Percentiles rank a stretch among this genome's conserved stretches.
phyloP scores from a whole-genome alignment of 2,329 filamentous ascomycete genomes.

The Ophiognomonia clavigignenti-juglandacearum region DNA sequence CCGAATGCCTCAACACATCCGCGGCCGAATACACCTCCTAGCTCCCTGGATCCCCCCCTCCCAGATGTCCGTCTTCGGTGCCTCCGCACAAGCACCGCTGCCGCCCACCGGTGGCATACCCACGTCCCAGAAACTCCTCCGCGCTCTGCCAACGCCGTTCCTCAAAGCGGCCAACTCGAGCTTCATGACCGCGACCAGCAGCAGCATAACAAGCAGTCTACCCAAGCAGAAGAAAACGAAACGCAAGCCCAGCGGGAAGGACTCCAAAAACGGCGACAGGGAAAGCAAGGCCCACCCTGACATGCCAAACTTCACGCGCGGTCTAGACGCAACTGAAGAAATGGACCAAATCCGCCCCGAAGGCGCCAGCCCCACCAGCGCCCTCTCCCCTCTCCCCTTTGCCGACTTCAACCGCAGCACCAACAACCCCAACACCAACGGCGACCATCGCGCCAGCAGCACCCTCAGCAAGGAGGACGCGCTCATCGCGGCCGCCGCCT shows the following conservation, averaged over 20 bases:
- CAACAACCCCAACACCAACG: background rate
- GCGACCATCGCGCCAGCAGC: slow-evolving; percentile 5
- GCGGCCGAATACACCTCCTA: slow-evolving; percentile 87
- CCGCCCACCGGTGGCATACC: slow-evolving; percentile 83
- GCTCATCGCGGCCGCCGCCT: slow-evolving; percentile 49
- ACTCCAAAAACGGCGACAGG: slow-evolving; percentile 34
- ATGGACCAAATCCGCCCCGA: slow-evolving; percentile 42
- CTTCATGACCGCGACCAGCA: slow-evolving; percentile 89
- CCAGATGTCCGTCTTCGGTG: slow-evolving; percentile 76
- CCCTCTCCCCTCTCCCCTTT: slow-evolving; percentile 20
- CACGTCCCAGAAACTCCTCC: slow-evolving; percentile 84
- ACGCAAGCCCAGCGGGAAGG: slow-evolving; percentile 29
- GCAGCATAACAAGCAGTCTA: slow-evolving; percentile 73
- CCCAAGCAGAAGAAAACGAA: slow-evolving; percentile 43
- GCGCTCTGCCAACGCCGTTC: slow-evolving; percentile 83
- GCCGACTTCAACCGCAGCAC: slow-evolving; percentile 5
- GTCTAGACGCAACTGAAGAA: slow-evolving; percentile 36
- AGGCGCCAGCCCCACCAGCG: slow-evolving; percentile 17
- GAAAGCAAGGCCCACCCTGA: slow-evolving; percentile 34
- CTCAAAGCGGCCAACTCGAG: slow-evolving; percentile 92
- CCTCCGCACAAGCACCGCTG: slow-evolving; percentile 59
- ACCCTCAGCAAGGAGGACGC: slow-evolving; percentile 19
- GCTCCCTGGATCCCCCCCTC: slow-evolving; percentile 97
- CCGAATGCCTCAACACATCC: slow-evolving; percentile 92
- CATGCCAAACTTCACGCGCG: slow-evolving; percentile 18